Conservation (phyloP, 192 early-diverging fungal genomes). For the Borealophlyctis nickersoniae region DNA sequence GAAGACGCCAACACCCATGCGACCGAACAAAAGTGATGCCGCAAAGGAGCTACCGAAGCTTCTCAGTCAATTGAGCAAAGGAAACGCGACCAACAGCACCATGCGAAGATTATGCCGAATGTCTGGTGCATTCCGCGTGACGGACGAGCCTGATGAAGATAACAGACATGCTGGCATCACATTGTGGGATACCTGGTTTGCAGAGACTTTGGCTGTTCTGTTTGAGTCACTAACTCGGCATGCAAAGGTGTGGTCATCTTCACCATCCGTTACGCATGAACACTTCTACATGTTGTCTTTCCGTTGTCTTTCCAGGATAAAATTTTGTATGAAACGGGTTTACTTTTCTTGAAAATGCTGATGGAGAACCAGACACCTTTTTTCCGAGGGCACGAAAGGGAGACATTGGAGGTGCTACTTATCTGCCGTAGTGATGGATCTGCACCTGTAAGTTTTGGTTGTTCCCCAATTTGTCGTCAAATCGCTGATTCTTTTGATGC, state of each 20-base stretch:
- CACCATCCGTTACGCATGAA: too few species aligned
- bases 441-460: neutral
- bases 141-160: neutral
- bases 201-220: neutral
- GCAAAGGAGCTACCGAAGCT: conserved; percentile 2
- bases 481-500: neutral
- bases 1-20: neutral
- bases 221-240: too few species aligned
- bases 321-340: neutral
- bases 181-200: conserved; percentile 13
- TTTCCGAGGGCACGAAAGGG: neutral
- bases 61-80: neutral
- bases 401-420: neutral
- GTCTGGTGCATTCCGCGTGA: neutral
- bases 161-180: neutral
- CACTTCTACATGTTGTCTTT: too few species aligned
- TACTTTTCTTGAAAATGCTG: neutral
- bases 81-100: neutral
- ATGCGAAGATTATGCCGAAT: conserved; percentile 5
- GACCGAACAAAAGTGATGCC: neutral
- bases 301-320: neutral
- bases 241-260: too few species aligned
- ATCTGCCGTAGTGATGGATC: neutral
- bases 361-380: neutral
- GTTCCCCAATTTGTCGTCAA: neutral